These are phyloP conservation scores for Phytophthora quininea DNA, from an alignment of 352 stramenopile species.

Conservation along the genomic window DNA sequence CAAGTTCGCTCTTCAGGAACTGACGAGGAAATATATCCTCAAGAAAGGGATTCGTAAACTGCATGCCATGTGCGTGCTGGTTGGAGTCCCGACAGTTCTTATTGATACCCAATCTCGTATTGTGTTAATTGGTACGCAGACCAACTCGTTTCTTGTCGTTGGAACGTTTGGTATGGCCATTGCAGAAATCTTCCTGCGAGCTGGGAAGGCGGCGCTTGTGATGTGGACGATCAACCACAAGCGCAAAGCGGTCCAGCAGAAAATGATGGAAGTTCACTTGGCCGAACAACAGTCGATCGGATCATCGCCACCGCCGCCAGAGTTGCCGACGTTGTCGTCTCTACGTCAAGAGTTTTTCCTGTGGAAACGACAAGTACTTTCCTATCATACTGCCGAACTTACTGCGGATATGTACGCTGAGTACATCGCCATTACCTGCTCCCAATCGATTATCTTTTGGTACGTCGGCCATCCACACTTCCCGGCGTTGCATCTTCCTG, in stretches of 20 bases:
- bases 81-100: conserved; percentile 31
- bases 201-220: conserved; percentile 30
- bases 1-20: conserved; percentile 31
- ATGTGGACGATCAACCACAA: conserved; percentile 24
- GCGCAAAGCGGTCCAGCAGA: conserved; percentile 14
- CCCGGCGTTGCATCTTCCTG: conserved; percentile 9
- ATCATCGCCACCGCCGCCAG: neutral
- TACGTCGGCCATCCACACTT: conserved; percentile 45
- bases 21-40: conserved; percentile 23
- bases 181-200: conserved; percentile 28
- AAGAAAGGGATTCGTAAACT: conserved; percentile 17
- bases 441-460: conserved; percentile 45
- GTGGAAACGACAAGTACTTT: conserved; percentile 33
- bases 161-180: conserved; percentile 33
- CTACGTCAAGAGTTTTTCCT: conserved; percentile 9
- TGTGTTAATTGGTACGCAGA: conserved; percentile 34
- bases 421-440: conserved; percentile 56
- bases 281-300: neutral
- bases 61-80: conserved; percentile 25
- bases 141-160: conserved; percentile 11
- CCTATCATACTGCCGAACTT: conserved; percentile 43
- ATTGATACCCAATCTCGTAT: conserved; percentile 36
- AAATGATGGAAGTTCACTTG: conserved; percentile 9
- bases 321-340: neutral
- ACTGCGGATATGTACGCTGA: conserved; percentile 59